These are phyloP conservation scores for Apostasia shenzhenica DNA, from an alignment of 106 monocot species.

Conservation along the genomic window DNA sequence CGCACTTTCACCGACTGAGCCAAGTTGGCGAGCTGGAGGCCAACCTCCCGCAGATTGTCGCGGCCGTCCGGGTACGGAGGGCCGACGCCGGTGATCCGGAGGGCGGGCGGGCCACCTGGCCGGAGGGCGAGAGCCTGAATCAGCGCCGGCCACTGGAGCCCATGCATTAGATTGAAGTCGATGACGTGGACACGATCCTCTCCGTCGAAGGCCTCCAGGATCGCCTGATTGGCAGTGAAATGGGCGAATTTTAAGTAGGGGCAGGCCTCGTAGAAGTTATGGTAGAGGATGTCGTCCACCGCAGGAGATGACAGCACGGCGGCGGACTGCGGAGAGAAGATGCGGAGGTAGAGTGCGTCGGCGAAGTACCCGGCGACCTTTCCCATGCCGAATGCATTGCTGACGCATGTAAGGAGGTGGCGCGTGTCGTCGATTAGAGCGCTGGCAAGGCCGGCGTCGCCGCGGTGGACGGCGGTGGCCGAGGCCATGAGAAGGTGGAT, in stretches of 20 bases:
- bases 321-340: neutral
- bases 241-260: constrained; percentile 46
- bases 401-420: constrained; percentile 6
- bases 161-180: constrained; percentile 33
- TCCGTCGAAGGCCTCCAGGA: constrained; percentile 37
- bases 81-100: constrained; percentile 36
- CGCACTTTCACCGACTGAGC: constrained; percentile 20
- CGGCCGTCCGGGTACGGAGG: constrained; percentile 25
- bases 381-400: constrained; percentile 23
- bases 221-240: constrained; percentile 56
- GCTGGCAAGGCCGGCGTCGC: constrained; percentile 6
- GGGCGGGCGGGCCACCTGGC: constrained; percentile 33
- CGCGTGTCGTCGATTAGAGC: constrained; percentile 13
- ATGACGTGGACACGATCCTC: constrained; percentile 38
- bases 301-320: neutral
- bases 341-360: constrained; percentile 25
- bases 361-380: constrained; percentile 37
- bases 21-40: constrained; percentile 27
- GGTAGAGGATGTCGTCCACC: constrained; percentile 22
- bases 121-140: constrained; percentile 51
- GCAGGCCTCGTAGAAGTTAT: constrained; percentile 34
- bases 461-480: constrained; percentile 18
- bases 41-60: constrained; percentile 25
- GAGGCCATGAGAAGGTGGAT: constrained; percentile 33
- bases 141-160: constrained; percentile 50